Conservation (phyloP, 2,329 filamentous ascomycete species). For the Trematosphaeria pertusa region DNA sequence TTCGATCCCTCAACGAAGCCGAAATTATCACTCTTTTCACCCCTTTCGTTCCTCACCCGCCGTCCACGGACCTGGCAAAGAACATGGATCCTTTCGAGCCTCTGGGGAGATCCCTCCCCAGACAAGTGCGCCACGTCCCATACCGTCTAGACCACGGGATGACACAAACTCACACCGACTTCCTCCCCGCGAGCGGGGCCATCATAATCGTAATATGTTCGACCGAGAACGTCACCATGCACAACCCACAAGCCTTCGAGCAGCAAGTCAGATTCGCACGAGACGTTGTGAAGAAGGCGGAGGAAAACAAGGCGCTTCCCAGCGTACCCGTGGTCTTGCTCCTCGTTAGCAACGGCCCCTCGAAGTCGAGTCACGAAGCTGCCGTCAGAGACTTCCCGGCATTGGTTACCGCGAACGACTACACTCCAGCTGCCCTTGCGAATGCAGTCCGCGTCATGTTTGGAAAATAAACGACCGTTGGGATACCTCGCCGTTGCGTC, state of each 20-base stretch:
- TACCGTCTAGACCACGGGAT: constrained; percentile 71
- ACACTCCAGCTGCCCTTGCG: constrained; percentile 33
- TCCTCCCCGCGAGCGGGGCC: constrained; percentile 65
- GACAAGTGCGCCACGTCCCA: constrained; percentile 72
- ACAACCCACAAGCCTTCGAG: constrained; percentile 33
- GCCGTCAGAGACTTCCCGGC: constrained; percentile 35
- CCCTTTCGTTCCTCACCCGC: constrained; percentile 61
- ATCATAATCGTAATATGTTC: constrained; percentile 65
- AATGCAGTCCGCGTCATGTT: constrained; percentile 36
- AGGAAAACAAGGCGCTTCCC: constrained; percentile 19
- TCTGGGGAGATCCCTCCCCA: constrained; percentile 69
- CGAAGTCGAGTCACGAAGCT: constrained; percentile 23
- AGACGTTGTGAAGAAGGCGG: constrained; percentile 25
- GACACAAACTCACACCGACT: constrained; percentile 67
- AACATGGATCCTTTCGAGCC: constrained; percentile 74
- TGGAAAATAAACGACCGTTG: constrained; percentile 20
- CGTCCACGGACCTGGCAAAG: constrained; percentile 43
- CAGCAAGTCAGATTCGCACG: constrained; percentile 40
- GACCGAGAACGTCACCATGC: constrained; percentile 32
- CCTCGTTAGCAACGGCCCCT: constrained; percentile 28
- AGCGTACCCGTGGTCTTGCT: constrained; percentile 36
- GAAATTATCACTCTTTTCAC: constrained; percentile 56
- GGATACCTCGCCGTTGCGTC: not conserved
- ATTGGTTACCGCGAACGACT: constrained; percentile 35
- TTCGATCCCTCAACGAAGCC: constrained; percentile 46